Evolutionary conservation across 768 basidiomycete species (phyloP), one percentile per base, ranked within the genome.

Genomic region (Lentinula guzmanii): DNA sequence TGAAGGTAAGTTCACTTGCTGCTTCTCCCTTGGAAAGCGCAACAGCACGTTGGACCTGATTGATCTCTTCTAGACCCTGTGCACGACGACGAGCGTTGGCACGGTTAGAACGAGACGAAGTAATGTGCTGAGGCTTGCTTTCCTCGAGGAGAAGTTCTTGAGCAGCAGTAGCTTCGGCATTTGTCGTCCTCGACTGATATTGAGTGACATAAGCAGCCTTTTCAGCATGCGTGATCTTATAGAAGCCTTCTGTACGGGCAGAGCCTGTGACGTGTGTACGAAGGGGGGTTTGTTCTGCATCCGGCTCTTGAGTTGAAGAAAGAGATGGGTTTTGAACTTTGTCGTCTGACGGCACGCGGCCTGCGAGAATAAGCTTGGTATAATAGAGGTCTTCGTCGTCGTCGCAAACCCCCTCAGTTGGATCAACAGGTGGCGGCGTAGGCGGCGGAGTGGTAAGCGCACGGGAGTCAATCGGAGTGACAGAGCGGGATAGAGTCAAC

Each of bases 331-430:
- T 65, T 16, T 33, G 5, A n/a, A 33, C 31, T 15, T 72, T 67
- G 24, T 70, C 67, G 5, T 58, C 61, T 13, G 24, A n/a, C 9
- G 56, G 51, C 11, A 43, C 52, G 11, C 45, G 42, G 11, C 55
- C 37, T 24, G 57, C 46, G 31, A 90, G 70, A 3, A 79, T 85
- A 42, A 88, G 79, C 63, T 83, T 86, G 58, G 86, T 79, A 72
- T 87, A 94, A 73, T 89, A 96, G 15, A 91, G 70, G 70, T 97
- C 95, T 71, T 97, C 95, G 65, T 95, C 94, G 70, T 96, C 95
- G 41, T 86, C 81, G 64, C 89, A 89, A 11, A 92, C 66, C 2
- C 83, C 89, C 34, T 78, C 73, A 2, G 73, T 74, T 37, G 86
- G 70, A 1, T 80, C 81, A 69, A 90, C 82, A 13, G 79, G 79